Percentiles rank a stretch among this genome's conserved stretches.
These are phyloP conservation scores for Calophaca sinica DNA, from an alignment of 306 rosid genomes.

Conservation along the genomic window DNA sequence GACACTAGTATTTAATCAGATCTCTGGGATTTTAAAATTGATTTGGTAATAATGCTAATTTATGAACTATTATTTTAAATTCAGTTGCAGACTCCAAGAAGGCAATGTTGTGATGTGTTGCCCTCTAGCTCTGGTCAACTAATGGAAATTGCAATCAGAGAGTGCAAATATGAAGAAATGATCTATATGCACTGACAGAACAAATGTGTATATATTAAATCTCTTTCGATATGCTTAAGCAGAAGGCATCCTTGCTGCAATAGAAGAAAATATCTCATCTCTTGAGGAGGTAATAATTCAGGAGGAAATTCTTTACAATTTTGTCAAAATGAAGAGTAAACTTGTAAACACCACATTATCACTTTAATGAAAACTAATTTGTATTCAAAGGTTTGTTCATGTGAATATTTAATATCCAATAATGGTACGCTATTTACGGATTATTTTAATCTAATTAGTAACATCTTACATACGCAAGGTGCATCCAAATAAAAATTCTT, in stretches of 20 bases:
- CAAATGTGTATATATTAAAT: background rate
- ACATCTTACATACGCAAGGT: too few relatives aligned
- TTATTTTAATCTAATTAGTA: background rate
- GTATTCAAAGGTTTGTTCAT: background rate
- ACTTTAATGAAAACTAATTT: background rate
- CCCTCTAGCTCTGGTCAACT: slow-evolving; percentile 49
- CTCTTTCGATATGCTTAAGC: background rate
- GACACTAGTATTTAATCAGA: background rate
- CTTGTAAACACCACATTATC: background rate
- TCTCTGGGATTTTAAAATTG: background rate
- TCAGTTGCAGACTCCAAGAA: slow-evolving; percentile 74
- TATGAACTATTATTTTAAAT: slow-evolving; percentile 28
- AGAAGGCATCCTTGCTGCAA: too few relatives aligned
- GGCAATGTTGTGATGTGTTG: slow-evolving; percentile 82
- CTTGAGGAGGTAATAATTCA: background rate
- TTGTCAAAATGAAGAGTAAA: background rate
- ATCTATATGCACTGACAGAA: slow-evolving; percentile 56
- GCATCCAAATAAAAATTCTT: too few relatives aligned
- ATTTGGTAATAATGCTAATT: slow-evolving; percentile 17
- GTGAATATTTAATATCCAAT: background rate
- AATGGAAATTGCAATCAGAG: slow-evolving; percentile 75
- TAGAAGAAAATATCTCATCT: background rate
- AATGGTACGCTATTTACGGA: background rate
- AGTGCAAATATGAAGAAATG: slow-evolving; percentile 76
- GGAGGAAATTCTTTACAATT: background rate